Percentiles rank a stretch among this genome's conserved stretches.
Evolutionary conservation across 257 asterid genomes (phyloP).

Genomic region (Solanum paucissectum): DNA sequence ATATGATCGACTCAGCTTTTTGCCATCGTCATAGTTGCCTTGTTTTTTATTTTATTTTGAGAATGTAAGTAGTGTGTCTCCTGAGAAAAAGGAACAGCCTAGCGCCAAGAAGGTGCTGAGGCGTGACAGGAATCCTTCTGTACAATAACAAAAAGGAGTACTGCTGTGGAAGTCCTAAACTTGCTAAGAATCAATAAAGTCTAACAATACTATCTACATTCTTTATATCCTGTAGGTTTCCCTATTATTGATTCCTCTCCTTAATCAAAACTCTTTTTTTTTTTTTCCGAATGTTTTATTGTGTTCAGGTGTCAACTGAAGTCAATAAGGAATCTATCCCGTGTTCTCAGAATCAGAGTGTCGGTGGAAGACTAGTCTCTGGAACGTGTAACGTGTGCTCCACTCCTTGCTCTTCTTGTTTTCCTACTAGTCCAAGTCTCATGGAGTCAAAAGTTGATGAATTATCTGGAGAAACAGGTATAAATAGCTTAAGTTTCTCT

Average conservation of each 20-base stretch:
- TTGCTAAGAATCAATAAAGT: background rate
- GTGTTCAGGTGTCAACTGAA: slow-evolving; percentile 37
- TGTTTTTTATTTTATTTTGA: background rate
- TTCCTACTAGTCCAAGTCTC: slow-evolving; percentile 33
- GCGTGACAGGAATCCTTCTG: background rate
- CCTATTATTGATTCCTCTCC: background rate
- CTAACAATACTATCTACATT: background rate
- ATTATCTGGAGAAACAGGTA: slow-evolving; percentile 48
- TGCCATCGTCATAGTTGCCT: background rate
- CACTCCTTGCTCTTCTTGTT: slow-evolving; percentile 63
- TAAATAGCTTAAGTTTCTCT: slow-evolving; percentile 18
- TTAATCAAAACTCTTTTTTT: background rate
- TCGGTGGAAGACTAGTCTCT: slow-evolving; percentile 18
- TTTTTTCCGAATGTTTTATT: slow-evolving; percentile 2
- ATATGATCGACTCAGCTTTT: background rate
- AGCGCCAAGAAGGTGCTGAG: background rate
- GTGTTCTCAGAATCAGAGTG: slow-evolving; percentile 22
- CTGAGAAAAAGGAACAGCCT: background rate
- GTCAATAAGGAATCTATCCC: slow-evolving; percentile 16
- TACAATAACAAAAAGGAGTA: background rate
- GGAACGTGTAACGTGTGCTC: slow-evolving; percentile 66
- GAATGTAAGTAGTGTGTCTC: background rate
- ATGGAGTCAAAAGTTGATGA: slow-evolving; percentile 52
- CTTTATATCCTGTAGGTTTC: background rate
- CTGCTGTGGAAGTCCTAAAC: background rate